phyloP scores from a whole-genome alignment of 1,284 basidiomycete genomes.

The Mrakiaceae sp. region DNA sequence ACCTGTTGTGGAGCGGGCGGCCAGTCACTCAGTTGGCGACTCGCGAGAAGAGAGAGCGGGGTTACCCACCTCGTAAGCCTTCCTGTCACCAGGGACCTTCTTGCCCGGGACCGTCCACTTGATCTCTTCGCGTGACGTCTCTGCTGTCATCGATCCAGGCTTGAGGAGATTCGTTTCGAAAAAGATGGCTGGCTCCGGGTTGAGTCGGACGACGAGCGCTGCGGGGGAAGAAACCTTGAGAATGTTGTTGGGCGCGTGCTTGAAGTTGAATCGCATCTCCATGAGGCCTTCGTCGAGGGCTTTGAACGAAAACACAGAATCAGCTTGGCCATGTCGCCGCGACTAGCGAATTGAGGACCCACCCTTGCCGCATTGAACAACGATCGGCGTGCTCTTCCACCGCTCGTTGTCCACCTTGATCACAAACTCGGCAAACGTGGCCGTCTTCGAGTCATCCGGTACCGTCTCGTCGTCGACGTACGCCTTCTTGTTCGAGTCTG shows the following conservation, averaged over 20 bases:
- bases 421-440: constrained; percentile 32
- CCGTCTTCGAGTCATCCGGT: constrained; percentile 33
- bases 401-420: constrained; percentile 18
- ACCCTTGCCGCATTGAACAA: constrained; percentile 21
- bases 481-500: constrained; percentile 30
- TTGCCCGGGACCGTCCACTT: constrained; percentile 14
- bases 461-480: constrained; percentile 36
- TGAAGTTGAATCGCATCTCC: constrained; percentile 16
- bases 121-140: constrained; percentile 13
- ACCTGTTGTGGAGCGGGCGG: background rate
- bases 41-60: background rate
- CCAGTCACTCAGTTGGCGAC: background rate
- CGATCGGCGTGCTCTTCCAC: constrained; percentile 19
- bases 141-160: constrained; percentile 1
- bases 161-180: constrained; percentile 16
- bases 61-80: constrained; percentile 17
- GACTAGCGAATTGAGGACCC: background rate
- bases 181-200: constrained; percentile 16
- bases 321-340: background rate
- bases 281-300: constrained; percentile 15
- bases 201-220: constrained; percentile 15
- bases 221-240: background rate
- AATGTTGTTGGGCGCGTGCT: constrained; percentile 2
- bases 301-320: background rate
- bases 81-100: constrained; percentile 17